These are phyloP conservation scores for Singerocomus inundabilis DNA, from an alignment of 1,284 basidiomycete species.

Conservation along the genomic window DNA sequence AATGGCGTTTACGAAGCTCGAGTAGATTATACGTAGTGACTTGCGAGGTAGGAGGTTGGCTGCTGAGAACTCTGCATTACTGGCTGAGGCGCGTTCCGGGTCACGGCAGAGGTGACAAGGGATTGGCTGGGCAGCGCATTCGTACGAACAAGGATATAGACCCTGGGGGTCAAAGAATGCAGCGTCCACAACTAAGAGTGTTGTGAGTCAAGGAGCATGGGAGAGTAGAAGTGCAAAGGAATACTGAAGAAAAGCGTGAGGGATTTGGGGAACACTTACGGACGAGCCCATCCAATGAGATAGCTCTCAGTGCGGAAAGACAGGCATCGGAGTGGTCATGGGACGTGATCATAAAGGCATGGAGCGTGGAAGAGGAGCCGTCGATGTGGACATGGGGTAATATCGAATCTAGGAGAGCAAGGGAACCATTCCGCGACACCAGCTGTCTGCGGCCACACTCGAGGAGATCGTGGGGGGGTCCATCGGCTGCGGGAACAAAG, in stretches of 20 bases:
- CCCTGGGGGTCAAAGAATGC: constrained; percentile 45
- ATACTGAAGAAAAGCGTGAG: background rate
- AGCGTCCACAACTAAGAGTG: constrained; percentile 34
- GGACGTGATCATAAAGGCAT: constrained; percentile 55
- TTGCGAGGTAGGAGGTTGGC: constrained; percentile 43
- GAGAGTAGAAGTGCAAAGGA: background rate
- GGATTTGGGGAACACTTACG: constrained; percentile 40
- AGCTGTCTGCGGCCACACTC: constrained; percentile 56
- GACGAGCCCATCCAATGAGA: constrained; percentile 46
- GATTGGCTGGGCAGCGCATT: constrained; percentile 40
- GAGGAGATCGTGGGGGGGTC: constrained; percentile 42
- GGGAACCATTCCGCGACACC: constrained; percentile 37
- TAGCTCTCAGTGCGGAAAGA: constrained; percentile 32
- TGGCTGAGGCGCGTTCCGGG: constrained; percentile 22
- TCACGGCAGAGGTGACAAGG: constrained; percentile 45
- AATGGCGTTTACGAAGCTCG: constrained; percentile 45
- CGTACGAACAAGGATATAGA: constrained; percentile 52
- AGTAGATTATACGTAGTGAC: constrained; percentile 45
- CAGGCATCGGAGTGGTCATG: constrained; percentile 31
- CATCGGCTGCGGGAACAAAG: constrained; percentile 38
- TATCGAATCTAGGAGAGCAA: constrained; percentile 44
- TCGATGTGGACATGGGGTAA: constrained; percentile 50
- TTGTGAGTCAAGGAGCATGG: constrained; percentile 9
- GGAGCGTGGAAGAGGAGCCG: constrained; percentile 42
- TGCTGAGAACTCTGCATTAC: constrained; percentile 19